A percentile compares a stretch with the other conserved stretches of the same genome.
phyloP scores from a whole-genome alignment of 2,329 filamentous ascomycete genomes.

The Moelleriella libera region DNA sequence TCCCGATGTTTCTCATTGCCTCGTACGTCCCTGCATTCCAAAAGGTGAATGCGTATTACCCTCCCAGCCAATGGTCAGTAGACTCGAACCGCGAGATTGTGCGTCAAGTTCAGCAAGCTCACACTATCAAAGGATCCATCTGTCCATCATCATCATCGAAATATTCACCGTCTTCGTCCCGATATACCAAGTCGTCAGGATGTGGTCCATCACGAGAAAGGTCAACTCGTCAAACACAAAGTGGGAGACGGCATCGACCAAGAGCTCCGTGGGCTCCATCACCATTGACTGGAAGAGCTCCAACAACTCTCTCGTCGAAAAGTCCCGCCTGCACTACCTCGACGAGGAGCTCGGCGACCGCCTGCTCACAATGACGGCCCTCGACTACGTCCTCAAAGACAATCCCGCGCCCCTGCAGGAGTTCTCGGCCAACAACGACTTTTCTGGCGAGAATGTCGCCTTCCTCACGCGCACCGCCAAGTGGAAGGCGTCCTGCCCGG shows the following conservation, averaged over 20 bases:
- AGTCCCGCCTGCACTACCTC: constrained; percentile 2
- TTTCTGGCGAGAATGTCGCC: constrained; percentile 56
- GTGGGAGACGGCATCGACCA: constrained; percentile 6
- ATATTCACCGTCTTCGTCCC: constrained; percentile 48
- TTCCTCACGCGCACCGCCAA: constrained; percentile 41
- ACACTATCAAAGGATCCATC: background rate
- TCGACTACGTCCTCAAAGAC: constrained; percentile 43
- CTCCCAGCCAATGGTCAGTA: constrained; percentile 44
- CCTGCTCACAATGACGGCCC: constrained; percentile 42
- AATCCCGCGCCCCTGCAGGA: constrained; percentile 45
- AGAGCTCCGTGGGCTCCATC: background rate
- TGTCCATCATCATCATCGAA: constrained; percentile 37
- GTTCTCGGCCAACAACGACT: constrained; percentile 50
- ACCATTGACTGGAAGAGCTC: constrained; percentile 6
- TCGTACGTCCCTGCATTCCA: constrained; percentile 32
- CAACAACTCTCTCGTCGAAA: constrained; percentile 1
- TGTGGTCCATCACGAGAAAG: constrained; percentile 19
- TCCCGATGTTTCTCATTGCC: constrained; percentile 50
- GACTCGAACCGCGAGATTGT: background rate
- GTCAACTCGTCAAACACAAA: constrained; percentile 5
- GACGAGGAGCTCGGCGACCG: constrained; percentile 17
- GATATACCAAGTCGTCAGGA: constrained; percentile 35
- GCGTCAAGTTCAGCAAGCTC: constrained; percentile 1
- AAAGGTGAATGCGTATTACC: constrained; percentile 34
- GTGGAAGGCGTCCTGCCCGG: constrained; percentile 30